Percentiles rank a stretch among this genome's conserved stretches.
Evolutionary conservation across 2,329 filamentous ascomycete genomes (phyloP).

Genomic region (Penicillium sp.): DNA sequence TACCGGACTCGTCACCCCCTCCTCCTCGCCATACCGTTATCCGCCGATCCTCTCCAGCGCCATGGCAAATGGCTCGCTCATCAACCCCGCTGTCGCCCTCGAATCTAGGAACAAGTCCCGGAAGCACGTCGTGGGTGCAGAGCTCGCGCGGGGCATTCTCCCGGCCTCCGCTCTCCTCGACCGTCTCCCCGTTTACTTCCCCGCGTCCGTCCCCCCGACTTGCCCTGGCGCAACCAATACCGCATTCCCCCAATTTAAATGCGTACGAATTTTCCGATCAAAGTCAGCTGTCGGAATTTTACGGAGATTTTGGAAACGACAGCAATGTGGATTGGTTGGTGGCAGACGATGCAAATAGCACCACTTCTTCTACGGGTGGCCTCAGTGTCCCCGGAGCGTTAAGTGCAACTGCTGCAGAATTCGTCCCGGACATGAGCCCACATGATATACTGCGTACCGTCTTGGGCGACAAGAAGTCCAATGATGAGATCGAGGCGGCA

Average conservation of each 20-base stretch:
- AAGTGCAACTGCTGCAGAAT: conserved; percentile 79
- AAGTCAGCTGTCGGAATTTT: conserved; percentile 73
- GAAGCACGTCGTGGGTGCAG: conserved; percentile 72
- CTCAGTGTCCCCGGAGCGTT: conserved; percentile 62
- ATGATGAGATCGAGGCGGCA: conserved; percentile 91
- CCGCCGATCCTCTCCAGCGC: conserved; percentile 83
- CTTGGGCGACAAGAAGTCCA: conserved; percentile 76
- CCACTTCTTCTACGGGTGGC: conserved; percentile 69
- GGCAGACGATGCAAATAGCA: conserved; percentile 74
- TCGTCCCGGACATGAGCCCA: conserved; percentile 83
- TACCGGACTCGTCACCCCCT: conserved; percentile 66
- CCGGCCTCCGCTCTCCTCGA: conserved; percentile 67
- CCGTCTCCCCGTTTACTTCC: conserved; percentile 85
- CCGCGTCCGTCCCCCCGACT: conserved; percentile 88
- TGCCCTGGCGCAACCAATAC: conserved; percentile 85
- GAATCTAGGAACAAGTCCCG: conserved; percentile 67
- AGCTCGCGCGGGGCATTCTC: conserved; percentile 67
- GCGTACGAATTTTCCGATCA: conserved; percentile 91
- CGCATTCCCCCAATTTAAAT: conserved; percentile 88
- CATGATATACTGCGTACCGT: conserved; percentile 98
- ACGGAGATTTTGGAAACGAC: conserved; percentile 85
- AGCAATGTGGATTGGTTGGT: conserved; percentile 91
- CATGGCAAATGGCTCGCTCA: conserved; percentile 73
- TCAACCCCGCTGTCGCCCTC: conserved; percentile 78
- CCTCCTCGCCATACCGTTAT: conserved; percentile 84